Conservation (phyloP, 2,329 filamentous ascomycete species). For the Aspergillus pseudoglaucus region DNA sequence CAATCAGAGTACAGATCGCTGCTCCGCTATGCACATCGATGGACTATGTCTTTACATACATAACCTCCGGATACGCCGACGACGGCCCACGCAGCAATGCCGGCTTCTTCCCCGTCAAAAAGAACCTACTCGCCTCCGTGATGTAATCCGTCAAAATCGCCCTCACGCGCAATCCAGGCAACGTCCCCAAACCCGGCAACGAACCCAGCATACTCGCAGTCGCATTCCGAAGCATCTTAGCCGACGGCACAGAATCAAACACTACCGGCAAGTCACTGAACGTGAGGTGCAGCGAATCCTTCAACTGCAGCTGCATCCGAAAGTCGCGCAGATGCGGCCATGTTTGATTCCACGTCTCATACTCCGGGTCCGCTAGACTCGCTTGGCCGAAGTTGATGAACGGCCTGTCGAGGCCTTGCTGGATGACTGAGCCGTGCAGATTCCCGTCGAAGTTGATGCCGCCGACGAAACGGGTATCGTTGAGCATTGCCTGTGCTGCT, state of each 20-base stretch:
- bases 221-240: not conserved
- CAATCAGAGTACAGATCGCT: no score
- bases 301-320: slow-evolving; percentile 1
- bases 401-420: slow-evolving; percentile 1
- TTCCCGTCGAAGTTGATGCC: slow-evolving; percentile 32
- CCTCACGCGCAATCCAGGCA: slow-evolving; percentile 9
- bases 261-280: slow-evolving; percentile 15
- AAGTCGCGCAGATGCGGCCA: slow-evolving; percentile 1
- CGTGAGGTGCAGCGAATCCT: slow-evolving; percentile 8
- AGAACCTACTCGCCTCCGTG: slow-evolving; percentile 10
- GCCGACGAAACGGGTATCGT: slow-evolving; percentile 18
- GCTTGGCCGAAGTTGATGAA: not conserved
- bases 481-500: slow-evolving; percentile 15
- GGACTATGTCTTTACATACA: not conserved
- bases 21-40: no score
- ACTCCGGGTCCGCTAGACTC: not conserved
- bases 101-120: slow-evolving; percentile 6
- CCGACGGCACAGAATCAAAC: slow-evolving; percentile 2
- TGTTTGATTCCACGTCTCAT: slow-evolving; percentile 4
- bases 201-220: not conserved
- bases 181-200: slow-evolving; percentile 8
- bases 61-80: slow-evolving; percentile 8
- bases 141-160: slow-evolving; percentile 12
- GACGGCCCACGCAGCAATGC: slow-evolving; percentile 10
- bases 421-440: slow-evolving; percentile 13